Percentiles rank a stretch among this genome's conserved stretches.
Evolutionary conservation across 2,329 filamentous ascomycete species (phyloP).

Genomic region (Cercospora citrullina): DNA sequence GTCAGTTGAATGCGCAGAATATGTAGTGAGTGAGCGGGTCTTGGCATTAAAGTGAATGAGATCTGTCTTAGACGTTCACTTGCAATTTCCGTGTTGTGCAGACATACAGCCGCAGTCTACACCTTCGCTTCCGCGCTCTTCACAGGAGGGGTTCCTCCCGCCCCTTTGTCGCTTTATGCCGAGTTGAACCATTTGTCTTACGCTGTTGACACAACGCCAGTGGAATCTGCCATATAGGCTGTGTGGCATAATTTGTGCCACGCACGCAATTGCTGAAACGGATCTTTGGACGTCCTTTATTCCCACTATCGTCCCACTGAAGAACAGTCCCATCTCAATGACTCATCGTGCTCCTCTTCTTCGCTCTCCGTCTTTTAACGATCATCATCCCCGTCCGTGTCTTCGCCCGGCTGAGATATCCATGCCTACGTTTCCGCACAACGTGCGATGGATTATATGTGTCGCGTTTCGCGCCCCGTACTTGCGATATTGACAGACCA

Average conservation of each 20-base stretch:
- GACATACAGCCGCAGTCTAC: not conserved
- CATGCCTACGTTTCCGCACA: constrained; percentile 62
- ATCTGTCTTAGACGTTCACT: not conserved
- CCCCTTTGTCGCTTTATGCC: not conserved
- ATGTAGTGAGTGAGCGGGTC: not conserved
- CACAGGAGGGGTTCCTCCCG: not conserved
- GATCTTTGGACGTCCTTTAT: too few species aligned
- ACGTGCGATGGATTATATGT: constrained; percentile 61
- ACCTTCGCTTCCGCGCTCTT: not conserved
- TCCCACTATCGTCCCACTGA: too few species aligned
- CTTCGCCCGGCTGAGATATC: constrained; percentile 57
- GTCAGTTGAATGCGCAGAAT: not conserved
- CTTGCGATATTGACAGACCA: constrained; percentile 42
- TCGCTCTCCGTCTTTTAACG: constrained; percentile 55
- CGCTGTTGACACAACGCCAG: not conserved
- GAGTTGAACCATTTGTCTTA: not conserved
- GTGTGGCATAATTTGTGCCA: not conserved
- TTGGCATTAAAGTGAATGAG: not conserved
- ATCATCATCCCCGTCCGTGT: constrained; percentile 56
- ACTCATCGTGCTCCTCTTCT: constrained; percentile 55
- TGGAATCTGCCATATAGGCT: not conserved
- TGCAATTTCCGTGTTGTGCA: not conserved
- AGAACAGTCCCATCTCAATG: constrained; percentile 43
- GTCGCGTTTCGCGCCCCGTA: constrained; percentile 51
- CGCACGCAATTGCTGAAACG: not conserved